These are phyloP conservation scores for Chalciporus sphaerocephalus DNA, from an alignment of 768 basidiomycete species.

Conservation along the genomic window DNA sequence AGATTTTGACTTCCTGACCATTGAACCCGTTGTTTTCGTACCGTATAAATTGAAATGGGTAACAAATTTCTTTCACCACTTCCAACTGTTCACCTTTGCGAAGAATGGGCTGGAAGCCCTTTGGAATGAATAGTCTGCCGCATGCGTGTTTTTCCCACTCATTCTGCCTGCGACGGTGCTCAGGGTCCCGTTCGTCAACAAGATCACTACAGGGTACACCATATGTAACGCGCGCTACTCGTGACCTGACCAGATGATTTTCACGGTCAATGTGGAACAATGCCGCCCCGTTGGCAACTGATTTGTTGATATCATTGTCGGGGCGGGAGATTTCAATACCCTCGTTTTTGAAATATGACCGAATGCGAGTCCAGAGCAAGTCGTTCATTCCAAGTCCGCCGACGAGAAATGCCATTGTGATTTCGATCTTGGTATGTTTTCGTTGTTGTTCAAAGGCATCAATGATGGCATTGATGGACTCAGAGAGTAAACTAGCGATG, in stretches of 20 bases:
- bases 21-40: not conserved
- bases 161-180: slow-evolving; percentile 1
- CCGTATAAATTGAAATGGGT: not conserved
- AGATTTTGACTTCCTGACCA: not conserved
- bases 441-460: slow-evolving; percentile 11
- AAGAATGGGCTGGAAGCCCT: slow-evolving; percentile 1
- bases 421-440: not conserved
- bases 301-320: slow-evolving; percentile 7
- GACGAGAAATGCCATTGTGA: slow-evolving; percentile 13
- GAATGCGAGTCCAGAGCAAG: slow-evolving; percentile 6
- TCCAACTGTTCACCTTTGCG: slow-evolving; percentile 3
- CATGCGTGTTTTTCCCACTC: not conserved
- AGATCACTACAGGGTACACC: not conserved
- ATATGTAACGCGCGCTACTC: slow-evolving; percentile 5
- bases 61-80: slow-evolving; percentile 1
- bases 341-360: slow-evolving; percentile 6
- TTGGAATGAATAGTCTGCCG: not conserved
- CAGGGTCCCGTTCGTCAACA: not conserved
- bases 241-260: not conserved
- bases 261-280: slow-evolving; percentile 1
- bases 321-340: slow-evolving; percentile 6
- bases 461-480: slow-evolving; percentile 10
- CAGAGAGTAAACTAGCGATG: slow-evolving; percentile 4
- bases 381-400: slow-evolving; percentile 9
- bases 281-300: slow-evolving; percentile 9